Evolutionary conservation across 2,329 filamentous ascomycete species (phyloP).

Genomic region (Beauveria bassiana): DNA sequence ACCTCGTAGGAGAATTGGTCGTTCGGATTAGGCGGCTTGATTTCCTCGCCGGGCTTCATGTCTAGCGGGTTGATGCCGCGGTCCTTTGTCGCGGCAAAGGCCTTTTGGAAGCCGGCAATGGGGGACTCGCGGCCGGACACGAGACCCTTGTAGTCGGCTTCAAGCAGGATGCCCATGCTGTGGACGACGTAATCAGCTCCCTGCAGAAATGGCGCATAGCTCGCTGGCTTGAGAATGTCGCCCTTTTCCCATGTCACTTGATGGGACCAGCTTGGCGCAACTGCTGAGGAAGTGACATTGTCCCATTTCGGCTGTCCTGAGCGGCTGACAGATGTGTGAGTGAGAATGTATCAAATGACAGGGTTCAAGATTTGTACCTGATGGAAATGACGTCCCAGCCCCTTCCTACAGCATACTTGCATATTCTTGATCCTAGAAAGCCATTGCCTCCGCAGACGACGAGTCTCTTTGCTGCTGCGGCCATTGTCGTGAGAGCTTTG

Average conservation of each 20-base stretch:
- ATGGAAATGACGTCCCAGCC: slow-evolving; percentile 92
- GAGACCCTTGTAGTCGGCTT: slow-evolving; percentile 96
- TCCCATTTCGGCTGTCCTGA: slow-evolving; percentile 87
- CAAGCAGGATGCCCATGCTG: slow-evolving; percentile 89
- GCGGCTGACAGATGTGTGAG: slow-evolving; percentile 47
- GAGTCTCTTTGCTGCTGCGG: slow-evolving; percentile 63
- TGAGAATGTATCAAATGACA: neutral
- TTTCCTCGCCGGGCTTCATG: slow-evolving; percentile 47
- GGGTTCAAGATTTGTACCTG: slow-evolving; percentile 48
- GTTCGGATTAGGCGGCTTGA: slow-evolving; percentile 58
- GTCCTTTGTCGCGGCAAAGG: slow-evolving; percentile 61
- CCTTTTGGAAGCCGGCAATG: slow-evolving; percentile 67
- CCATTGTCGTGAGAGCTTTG: slow-evolving; percentile 25
- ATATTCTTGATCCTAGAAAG: slow-evolving; percentile 83
- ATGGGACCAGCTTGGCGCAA: slow-evolving; percentile 71
- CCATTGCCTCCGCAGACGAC: slow-evolving; percentile 92
- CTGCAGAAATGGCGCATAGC: slow-evolving; percentile 69
- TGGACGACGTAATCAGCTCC: slow-evolving; percentile 83
- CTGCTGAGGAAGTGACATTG: slow-evolving; percentile 60
- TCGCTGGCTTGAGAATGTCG: slow-evolving; percentile 75
- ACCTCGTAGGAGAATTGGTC: slow-evolving; percentile 88
- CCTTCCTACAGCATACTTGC: slow-evolving; percentile 75
- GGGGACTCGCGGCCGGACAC: slow-evolving; percentile 76
- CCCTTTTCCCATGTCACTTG: slow-evolving; percentile 81
- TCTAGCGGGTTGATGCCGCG: slow-evolving; percentile 64